phyloP scores from a whole-genome alignment of 208 protist genomes.

The Leishmania guyanensis region DNA sequence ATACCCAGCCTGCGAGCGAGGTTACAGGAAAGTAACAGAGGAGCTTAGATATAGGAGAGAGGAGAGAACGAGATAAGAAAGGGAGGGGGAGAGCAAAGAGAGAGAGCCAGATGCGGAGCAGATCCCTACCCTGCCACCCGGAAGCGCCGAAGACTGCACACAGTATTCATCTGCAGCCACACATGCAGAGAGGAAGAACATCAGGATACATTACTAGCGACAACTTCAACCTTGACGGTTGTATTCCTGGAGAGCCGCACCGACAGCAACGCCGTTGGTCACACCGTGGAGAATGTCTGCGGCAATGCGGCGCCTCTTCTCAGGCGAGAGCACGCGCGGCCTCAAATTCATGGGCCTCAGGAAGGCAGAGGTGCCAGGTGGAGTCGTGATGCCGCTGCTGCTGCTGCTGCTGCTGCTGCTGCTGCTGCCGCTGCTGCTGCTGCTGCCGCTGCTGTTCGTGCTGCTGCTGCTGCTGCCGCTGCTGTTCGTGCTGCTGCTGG shows the following conservation, averaged over 20 bases:
- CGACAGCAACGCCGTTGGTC: slow-evolving; percentile 14
- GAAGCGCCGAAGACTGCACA: background rate
- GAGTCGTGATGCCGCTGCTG: background rate
- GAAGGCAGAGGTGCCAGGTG: background rate
- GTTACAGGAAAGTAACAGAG: too few relatives aligned
- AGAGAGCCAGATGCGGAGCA: background rate
- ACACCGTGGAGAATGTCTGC: slow-evolving; percentile 15
- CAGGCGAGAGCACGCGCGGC: background rate
- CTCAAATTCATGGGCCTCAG: background rate
- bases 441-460: background rate
- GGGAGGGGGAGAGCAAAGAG: background rate
- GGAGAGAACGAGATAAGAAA: background rate
- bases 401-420: background rate
- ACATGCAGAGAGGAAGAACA: background rate
- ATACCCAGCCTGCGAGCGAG: too few relatives aligned
- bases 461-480: background rate
- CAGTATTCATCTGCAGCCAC: background rate
- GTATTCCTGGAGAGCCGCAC: slow-evolving; percentile 7
- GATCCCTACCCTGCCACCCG: background rate
- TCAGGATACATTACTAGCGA: background rate
- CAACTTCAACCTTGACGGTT: background rate
- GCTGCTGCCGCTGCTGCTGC: background rate
- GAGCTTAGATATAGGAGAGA: background rate
- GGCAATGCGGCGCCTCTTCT: background rate
- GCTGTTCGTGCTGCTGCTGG: slow-evolving; percentile 5